Evolutionary conservation across 2,329 filamentous ascomycete species (phyloP).

Genomic region (Ophioceras dolichostomum): DNA sequence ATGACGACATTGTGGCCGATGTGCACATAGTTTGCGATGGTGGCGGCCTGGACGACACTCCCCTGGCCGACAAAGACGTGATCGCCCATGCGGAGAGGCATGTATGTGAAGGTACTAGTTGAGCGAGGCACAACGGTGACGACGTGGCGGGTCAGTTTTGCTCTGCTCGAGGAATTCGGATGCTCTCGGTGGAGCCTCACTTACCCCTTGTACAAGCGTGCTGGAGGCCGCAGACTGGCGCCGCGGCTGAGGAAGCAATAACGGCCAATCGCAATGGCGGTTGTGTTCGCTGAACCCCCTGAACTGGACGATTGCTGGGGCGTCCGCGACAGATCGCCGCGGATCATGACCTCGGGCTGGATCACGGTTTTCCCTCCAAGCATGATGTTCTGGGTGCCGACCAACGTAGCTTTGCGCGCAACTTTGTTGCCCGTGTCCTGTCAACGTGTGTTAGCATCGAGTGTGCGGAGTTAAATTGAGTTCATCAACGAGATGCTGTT

Average conservation of each 20-base stretch:
- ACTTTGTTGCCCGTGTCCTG: conserved; percentile 99
- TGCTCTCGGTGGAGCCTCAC: conserved; percentile 4
- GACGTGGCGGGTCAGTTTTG: too few species aligned
- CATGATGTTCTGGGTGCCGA: conserved; percentile 96
- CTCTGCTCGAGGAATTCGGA: background rate
- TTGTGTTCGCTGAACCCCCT: conserved; percentile 36
- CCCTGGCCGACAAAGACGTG: conserved; percentile 79
- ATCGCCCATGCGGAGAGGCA: conserved; percentile 85
- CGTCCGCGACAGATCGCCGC: conserved; percentile 68
- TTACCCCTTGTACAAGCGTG: conserved; percentile 64
- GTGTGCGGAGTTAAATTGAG: too few species aligned
- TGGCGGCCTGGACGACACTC: conserved; percentile 70
- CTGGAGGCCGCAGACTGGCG: conserved; percentile 70
- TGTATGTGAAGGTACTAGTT: conserved; percentile 49
- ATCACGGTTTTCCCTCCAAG: conserved; percentile 94
- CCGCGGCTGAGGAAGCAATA: conserved; percentile 81
- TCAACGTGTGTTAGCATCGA: background rate
- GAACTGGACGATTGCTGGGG: conserved; percentile 30
- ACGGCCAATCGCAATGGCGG: conserved; percentile 75
- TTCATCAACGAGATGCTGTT: too few species aligned
- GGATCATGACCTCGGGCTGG: conserved; percentile 86
- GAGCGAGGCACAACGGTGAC: background rate
- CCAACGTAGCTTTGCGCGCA: conserved; percentile 78
- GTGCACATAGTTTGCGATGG: conserved; percentile 74
- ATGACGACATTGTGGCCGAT: conserved; percentile 69